Base-by-base conservation (phyloP, 1,284 basidiomycete genomes). In the Clitocybe nebularis region DNA sequence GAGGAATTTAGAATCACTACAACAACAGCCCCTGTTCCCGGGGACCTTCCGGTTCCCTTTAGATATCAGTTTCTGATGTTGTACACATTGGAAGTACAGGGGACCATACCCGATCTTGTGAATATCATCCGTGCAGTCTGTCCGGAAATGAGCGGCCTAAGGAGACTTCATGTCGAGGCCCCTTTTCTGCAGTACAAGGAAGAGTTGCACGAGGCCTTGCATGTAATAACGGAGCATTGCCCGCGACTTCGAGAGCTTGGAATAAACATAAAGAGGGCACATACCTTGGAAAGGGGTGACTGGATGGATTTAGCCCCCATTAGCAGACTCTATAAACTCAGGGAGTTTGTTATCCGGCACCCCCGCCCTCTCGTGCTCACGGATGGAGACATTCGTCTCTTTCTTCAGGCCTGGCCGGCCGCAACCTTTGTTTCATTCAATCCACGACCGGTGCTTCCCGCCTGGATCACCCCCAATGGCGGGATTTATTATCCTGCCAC, bases 221-320 rank as follows among this genome's bases (percentile, higher is more conserved):
- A 22, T 5, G 25, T 19, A 11, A 26, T 46, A 17, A 10, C n/a
- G 19, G 10, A 26, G 10, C 40, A 23, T 22, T 38, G 36, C 30
- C 35, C 36, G 0, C 4, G 5, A 19, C 7, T 45, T 13, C 13
- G 10, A 20, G 21, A 32, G 16, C 29, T 45, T 13, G 35, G 21
- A 1, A 25, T 45, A 19, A 11, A 13, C n/a, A 37, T 45, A 3
- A n/a, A 38, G 5, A 23, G 28, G 20, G 19, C 24, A 11, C 14
- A 39, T 30, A 16, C 9, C 11, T 36, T 17, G 5, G 45, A 39
- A 29, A 28, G 29, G 7, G 23, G 14, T 20, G 19, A 39, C 10
- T 43, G 41, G 45, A 10, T 39, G 6, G 41, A 46, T 25, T 4
- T 46, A 13, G 30, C 30, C 13, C 41, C 7, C 1, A 36, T 43